Percentiles rank a stretch among this genome's conserved stretches.
These are phyloP conservation scores for Camellia japonica DNA, from an alignment of 148 eudicot species.

Conservation along the genomic window DNA sequence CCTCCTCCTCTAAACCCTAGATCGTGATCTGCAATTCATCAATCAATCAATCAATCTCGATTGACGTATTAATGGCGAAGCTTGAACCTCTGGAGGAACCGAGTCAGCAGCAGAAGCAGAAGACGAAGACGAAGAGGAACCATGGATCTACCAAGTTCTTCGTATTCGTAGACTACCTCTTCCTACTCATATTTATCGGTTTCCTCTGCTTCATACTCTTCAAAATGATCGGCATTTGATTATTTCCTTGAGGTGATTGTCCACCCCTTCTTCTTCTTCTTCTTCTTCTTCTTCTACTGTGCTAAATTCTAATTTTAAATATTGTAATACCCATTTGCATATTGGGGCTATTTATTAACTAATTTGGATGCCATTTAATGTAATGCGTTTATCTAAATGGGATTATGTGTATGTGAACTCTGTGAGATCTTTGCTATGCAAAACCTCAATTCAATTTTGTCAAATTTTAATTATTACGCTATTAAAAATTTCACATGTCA, in stretches of 20 bases:
- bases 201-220: conserved; percentile 53
- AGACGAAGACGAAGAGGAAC: conserved; percentile 28
- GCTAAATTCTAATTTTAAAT: neutral
- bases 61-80: conserved; percentile 33
- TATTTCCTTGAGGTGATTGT: conserved; percentile 1
- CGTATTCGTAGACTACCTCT: conserved; percentile 53
- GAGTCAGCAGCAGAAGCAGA: conserved; percentile 10
- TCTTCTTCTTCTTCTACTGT: neutral
- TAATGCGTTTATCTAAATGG: neutral
- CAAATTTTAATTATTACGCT: no score
- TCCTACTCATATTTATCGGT: conserved; percentile 49
- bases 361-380: conserved; percentile 1
- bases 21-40: neutral
- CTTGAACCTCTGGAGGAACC: conserved; percentile 35
- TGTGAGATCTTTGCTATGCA: no score
- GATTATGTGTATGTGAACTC: no score
- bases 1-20: neutral
- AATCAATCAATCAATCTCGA: neutral
- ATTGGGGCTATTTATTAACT: neutral
- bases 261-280: neutral
- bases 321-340: neutral
- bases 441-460: no score
- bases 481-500: no score
- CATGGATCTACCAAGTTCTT: conserved; percentile 49
- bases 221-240: conserved; percentile 26